Percentiles rank a stretch among this genome's conserved stretches.
Conservation (phyloP, 176 grass and related monocot species). For the Oryza nivara region DNA sequence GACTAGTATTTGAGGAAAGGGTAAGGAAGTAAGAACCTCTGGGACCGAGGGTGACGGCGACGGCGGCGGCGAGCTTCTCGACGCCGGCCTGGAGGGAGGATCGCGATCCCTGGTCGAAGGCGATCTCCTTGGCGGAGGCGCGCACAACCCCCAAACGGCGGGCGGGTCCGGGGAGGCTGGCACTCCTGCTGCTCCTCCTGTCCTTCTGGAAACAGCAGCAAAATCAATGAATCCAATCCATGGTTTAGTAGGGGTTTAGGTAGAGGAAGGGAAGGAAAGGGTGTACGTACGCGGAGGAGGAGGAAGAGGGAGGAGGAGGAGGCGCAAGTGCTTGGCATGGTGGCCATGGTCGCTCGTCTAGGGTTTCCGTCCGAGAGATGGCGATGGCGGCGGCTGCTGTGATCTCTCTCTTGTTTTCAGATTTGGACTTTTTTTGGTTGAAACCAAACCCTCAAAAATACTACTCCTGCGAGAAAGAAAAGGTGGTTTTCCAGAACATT, state of each 20-base stretch:
- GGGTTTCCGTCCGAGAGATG: slow-evolving; percentile 43
- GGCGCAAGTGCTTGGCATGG: slow-evolving; percentile 63
- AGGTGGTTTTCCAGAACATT: too few relatives aligned
- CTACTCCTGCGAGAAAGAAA: too few relatives aligned
- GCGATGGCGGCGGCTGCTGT: neutral
- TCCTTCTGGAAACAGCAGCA: slow-evolving; percentile 25
- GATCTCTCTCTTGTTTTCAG: neutral
- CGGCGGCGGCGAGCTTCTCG: slow-evolving; percentile 85
- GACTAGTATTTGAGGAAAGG: too few relatives aligned
- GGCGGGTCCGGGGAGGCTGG: slow-evolving; percentile 14
- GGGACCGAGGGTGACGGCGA: slow-evolving; percentile 84
- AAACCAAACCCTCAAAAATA: too few relatives aligned
- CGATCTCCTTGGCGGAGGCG: slow-evolving; percentile 80
- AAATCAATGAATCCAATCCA: neutral
- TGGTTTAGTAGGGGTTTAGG: neutral
- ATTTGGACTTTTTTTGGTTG: too few relatives aligned
- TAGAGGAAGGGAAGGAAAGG: too few relatives aligned
- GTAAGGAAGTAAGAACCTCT: slow-evolving; percentile 47
- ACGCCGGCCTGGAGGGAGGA: slow-evolving; percentile 83
- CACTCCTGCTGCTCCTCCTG: neutral
- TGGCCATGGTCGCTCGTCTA: slow-evolving; percentile 50
- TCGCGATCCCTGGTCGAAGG: slow-evolving; percentile 81
- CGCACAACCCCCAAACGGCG: slow-evolving; percentile 42
- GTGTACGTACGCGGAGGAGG: slow-evolving; percentile 47
- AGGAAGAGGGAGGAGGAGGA: slow-evolving; percentile 49